Evolutionary conservation across 2,329 filamentous ascomycete genomes (phyloP).

Genomic region (Colletotrichum sp.): DNA sequence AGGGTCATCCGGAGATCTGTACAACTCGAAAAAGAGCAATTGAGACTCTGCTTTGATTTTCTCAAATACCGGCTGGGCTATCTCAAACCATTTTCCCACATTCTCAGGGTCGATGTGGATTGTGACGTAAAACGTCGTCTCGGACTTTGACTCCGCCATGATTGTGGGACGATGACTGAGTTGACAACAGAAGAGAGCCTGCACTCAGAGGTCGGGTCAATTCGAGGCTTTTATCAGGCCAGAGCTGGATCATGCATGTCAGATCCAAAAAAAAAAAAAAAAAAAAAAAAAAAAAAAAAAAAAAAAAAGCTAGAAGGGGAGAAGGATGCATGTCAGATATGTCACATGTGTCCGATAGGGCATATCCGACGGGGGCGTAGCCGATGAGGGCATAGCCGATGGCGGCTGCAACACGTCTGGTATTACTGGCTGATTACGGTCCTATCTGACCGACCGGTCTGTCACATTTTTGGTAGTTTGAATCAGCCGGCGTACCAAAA

Average conservation of each 20-base stretch:
- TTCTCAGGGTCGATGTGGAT: not conserved
- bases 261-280: not conserved
- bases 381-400: not conserved
- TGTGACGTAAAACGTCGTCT: not conserved
- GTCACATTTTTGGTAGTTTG: too few species aligned
- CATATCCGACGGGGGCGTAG: not conserved
- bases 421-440: not conserved
- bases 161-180: not conserved
- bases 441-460: not conserved
- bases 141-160: not conserved
- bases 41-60: conserved; percentile 45
- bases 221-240: not conserved
- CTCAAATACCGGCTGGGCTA: conserved; percentile 39
- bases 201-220: not conserved
- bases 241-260: not conserved
- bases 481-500: not conserved
- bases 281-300: too few species aligned
- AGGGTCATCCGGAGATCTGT: conserved; percentile 37
- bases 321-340: not conserved
- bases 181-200: not conserved
- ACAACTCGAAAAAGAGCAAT: conserved; percentile 49
- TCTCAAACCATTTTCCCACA: not conserved
- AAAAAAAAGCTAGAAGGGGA: too few species aligned
- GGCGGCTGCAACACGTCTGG: not conserved
- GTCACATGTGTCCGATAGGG: not conserved